Conservation (phyloP, 129 eudicot genomes). For the Chrysanthemum makinoi region DNA sequence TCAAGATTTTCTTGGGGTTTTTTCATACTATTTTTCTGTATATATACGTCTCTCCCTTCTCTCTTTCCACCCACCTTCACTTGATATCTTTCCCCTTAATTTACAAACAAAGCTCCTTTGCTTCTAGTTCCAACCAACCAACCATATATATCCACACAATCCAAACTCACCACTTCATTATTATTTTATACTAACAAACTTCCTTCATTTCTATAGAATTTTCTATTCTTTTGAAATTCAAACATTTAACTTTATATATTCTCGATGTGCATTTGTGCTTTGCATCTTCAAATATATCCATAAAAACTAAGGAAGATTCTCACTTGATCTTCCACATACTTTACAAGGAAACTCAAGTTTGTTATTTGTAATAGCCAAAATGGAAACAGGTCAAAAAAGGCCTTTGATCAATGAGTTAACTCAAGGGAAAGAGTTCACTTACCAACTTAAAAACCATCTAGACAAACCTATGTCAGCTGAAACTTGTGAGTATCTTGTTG, state of each 20-base stretch:
- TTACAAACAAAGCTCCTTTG: conserved; percentile 12
- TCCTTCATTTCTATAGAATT: background rate
- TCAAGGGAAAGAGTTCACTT: conserved; percentile 59
- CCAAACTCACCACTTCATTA: conserved; percentile 19
- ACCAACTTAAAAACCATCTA: conserved; percentile 55
- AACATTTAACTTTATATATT: background rate
- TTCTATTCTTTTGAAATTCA: background rate
- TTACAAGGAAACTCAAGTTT: background rate
- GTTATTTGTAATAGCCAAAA: background rate
- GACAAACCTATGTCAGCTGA: conserved; percentile 33
- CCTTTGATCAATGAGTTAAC: conserved; percentile 54
- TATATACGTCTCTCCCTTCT: background rate
- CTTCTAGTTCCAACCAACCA: conserved; percentile 5
- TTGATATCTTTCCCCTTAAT: conserved; percentile 8
- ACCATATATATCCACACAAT: conserved; percentile 19
- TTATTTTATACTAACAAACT: background rate
- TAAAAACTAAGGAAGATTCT: conserved; percentile 8
- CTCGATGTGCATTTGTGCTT: conserved; percentile 25
- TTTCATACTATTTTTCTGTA: conserved; percentile 1
- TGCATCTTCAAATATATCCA: conserved; percentile 10
- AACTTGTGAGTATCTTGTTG: conserved; percentile 43
- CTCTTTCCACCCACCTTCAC: conserved; percentile 47
- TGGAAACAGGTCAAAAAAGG: conserved; percentile 34
- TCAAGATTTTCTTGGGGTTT: conserved; percentile 19
- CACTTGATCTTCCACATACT: conserved; percentile 11